Evolutionary conservation across 2,329 filamentous ascomycete genomes (phyloP).

Genomic region (Alternaria alternata): DNA sequence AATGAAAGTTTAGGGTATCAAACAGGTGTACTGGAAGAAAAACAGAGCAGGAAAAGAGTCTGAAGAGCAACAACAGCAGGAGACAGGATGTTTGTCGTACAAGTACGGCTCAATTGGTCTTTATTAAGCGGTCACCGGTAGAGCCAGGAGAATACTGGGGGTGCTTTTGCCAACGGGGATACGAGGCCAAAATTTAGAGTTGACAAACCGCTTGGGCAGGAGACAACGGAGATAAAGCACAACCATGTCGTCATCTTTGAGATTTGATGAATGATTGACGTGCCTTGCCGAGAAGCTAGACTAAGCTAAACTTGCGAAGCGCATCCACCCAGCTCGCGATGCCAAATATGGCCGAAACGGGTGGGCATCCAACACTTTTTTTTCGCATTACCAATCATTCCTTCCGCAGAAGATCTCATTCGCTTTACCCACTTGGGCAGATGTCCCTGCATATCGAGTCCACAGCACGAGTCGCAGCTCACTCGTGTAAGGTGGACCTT

Average conservation of each 20-base stretch:
- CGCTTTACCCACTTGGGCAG: background rate
- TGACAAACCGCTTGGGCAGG: slow-evolving; percentile 20
- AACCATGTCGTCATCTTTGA: slow-evolving; percentile 22
- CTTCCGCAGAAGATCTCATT: background rate
- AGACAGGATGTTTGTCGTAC: background rate
- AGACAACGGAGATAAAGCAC: slow-evolving; percentile 26
- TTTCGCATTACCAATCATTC: slow-evolving; percentile 14
- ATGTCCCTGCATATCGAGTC: slow-evolving; percentile 11
- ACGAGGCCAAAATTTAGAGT: slow-evolving; percentile 8
- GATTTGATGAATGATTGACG: slow-evolving; percentile 17
- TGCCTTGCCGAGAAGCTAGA: slow-evolving; percentile 13
- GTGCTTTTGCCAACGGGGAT: background rate
- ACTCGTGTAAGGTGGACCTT: slow-evolving; percentile 5
- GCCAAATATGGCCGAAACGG: background rate
- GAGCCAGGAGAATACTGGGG: background rate
- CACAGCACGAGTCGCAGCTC: slow-evolving; percentile 7
- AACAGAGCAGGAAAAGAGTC: background rate
- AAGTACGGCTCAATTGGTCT: background rate
- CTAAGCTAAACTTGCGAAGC: slow-evolving; percentile 1
- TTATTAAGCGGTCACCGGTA: background rate
- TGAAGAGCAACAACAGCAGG: background rate
- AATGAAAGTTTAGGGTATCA: slow-evolving; percentile 3
- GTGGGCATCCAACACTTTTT: background rate
- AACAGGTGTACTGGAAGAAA: background rate
- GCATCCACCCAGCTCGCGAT: slow-evolving; percentile 2